Evolutionary conservation across 495 filamentous ascomycete species (phyloP).

Genomic region (Cetradonia linearis): DNA sequence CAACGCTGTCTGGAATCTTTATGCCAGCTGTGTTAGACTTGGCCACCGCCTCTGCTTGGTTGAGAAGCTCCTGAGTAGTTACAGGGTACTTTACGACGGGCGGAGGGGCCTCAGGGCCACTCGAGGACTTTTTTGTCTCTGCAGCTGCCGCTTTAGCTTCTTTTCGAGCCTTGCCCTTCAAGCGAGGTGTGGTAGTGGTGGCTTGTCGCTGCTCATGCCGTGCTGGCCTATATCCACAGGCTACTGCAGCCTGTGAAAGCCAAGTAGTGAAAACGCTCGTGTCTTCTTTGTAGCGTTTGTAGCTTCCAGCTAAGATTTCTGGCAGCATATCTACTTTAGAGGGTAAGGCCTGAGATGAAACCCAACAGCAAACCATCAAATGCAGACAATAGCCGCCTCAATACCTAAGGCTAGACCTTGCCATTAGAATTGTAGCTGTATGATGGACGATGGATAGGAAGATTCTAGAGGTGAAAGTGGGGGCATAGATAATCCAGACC

Average conservation of each 20-base stretch:
- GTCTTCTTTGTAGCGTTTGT: conserved; percentile 8
- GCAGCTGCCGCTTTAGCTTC: conserved; percentile 7
- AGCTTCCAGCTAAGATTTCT: conserved; percentile 6
- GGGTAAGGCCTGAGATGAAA: background rate
- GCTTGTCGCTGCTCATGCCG: background rate
- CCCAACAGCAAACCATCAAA: background rate
- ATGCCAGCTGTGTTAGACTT: background rate
- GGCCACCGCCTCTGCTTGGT: conserved; percentile 18
- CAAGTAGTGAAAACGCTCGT: conserved; percentile 18
- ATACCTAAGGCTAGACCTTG: background rate
- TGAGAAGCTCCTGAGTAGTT: conserved; percentile 15
- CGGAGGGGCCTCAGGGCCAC: background rate
- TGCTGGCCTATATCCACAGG: conserved; percentile 13
- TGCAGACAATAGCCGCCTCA: background rate
- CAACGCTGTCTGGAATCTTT: conserved; percentile 14
- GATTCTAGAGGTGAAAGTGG: too few species aligned
- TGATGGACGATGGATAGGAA: background rate
- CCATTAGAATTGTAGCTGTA: background rate
- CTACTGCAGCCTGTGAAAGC: conserved; percentile 13
- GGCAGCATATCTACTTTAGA: background rate
- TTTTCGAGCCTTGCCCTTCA: conserved; percentile 16
- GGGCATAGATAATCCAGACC: too few species aligned
- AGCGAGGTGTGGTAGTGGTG: background rate
- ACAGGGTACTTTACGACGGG: conserved; percentile 12
- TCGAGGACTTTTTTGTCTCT: conserved; percentile 1